Evolutionary conservation across 2,329 filamentous ascomycete genomes (phyloP), one percentile per base, ranked within the genome.

Genomic region (Camptophora hylomeconis): DNA sequence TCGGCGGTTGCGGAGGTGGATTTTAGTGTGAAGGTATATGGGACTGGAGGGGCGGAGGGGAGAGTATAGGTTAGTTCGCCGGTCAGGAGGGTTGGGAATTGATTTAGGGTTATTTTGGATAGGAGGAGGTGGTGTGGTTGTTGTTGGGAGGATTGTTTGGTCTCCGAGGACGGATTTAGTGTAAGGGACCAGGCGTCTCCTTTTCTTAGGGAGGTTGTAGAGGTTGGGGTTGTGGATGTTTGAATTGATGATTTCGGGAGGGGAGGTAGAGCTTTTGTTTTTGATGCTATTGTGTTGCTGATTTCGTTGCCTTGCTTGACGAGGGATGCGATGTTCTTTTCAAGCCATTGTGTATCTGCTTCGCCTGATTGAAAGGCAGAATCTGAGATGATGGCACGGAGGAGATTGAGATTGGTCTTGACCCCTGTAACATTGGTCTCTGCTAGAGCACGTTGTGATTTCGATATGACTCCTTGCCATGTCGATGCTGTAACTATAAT

Each of bases 341-440:
- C 67, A 2, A 76, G 54, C 72, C 72, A 74, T 40, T 61, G 60
- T 0, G 68, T 74, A 38, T 72, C 63, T 33, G 63, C 65, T 2
- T 37, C 37, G 6, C 65, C 62, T 0, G 46, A 35, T 1, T 53
- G 30, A 38, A 77, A 75, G 22, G 65, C 60, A 1, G 50, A 39
- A 38, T 67, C 63, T 0, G 51, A 49, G 4, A 72, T 50, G 10
- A 75, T 68, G 0, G 61, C 69, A 20, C 58, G 52, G 1, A 77
- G 54, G 2, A 74, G 48, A 26, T 58, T 51, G 10, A 75, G 39
- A 34, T 72, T 75, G 0, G 72, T 75, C 39, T 66, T 67, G 4
- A 76, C 55, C 2, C 72, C 72, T 1, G 43, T 46, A n/a, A 77
- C 59, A 2, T 46, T 50, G 0, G 67, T 67, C 36, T 75, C 71